Evolutionary conservation across 2,329 filamentous ascomycete species (phyloP).

Genomic region (Penicillium sp.): DNA sequence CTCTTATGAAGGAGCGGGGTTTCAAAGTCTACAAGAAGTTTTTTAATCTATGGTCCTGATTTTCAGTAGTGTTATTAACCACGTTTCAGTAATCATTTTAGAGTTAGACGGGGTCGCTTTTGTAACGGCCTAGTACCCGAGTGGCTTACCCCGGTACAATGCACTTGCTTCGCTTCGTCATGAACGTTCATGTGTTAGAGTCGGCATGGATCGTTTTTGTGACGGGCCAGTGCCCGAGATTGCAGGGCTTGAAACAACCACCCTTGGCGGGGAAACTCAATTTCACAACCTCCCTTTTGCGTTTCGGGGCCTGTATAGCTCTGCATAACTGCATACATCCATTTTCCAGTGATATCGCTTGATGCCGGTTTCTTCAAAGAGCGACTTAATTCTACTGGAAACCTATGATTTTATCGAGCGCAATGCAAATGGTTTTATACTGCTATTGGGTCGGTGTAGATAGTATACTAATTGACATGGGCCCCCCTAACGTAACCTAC

Average conservation of each 20-base stretch:
- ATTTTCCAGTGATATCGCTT: too few species aligned
- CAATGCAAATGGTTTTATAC: too few species aligned
- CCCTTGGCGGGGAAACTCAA: too few species aligned
- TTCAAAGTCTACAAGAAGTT: neutral
- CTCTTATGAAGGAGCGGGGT: neutral
- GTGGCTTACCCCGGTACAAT: neutral
- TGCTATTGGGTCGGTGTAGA: too few species aligned
- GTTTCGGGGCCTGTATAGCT: too few species aligned
- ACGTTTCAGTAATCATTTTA: neutral
- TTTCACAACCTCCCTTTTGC: too few species aligned
- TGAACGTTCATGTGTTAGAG: too few species aligned
- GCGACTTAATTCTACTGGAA: neutral
- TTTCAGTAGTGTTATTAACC: neutral
- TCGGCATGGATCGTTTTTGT: neutral
- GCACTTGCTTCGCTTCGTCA: neutral
- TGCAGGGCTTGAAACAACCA: neutral
- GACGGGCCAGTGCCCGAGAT: neutral
- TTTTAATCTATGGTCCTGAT: neutral
- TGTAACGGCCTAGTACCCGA: neutral
- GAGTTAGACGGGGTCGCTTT: neutral
- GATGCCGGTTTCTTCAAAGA: too few species aligned
- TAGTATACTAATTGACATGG: too few species aligned
- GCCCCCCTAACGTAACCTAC: too few species aligned
- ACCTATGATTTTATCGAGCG: neutral
- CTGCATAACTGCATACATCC: too few species aligned